A percentile compares a stretch with the other conserved stretches of the same genome.
These are phyloP conservation scores for Oidiodendron maius DNA, from an alignment of 495 filamentous ascomycete species.

Conservation along the genomic window DNA sequence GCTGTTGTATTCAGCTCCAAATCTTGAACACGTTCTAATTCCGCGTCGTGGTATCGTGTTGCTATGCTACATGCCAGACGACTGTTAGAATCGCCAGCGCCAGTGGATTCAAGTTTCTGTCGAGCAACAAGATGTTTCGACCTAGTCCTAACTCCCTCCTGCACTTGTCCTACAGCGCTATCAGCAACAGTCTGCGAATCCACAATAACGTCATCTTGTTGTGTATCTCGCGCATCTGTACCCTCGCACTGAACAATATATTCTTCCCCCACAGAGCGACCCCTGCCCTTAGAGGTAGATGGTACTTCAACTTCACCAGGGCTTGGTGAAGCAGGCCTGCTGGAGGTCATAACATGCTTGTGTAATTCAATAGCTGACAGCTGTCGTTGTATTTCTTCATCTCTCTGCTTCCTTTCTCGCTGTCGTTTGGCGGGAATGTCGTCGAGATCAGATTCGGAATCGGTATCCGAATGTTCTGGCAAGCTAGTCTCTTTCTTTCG, in stretches of 20 bases:
- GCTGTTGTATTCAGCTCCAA: neutral
- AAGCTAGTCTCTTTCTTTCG: slow-evolving; percentile 3
- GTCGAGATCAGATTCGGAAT: slow-evolving; percentile 9
- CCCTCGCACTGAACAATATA: slow-evolving; percentile 15
- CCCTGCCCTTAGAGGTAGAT: slow-evolving; percentile 8
- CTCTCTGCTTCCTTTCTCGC: neutral
- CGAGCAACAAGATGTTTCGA: neutral
- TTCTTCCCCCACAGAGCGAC: slow-evolving; percentile 10
- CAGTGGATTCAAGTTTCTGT: neutral
- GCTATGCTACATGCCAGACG: neutral
- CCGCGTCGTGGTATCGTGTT: neutral
- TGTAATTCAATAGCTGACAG: slow-evolving; percentile 5
- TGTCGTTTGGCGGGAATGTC: neutral
- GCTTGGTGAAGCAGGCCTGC: slow-evolving; percentile 1
- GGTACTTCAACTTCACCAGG: slow-evolving; percentile 15
- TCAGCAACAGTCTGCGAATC: slow-evolving; percentile 14
- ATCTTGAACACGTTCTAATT: neutral
- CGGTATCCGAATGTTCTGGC: slow-evolving; percentile 3
- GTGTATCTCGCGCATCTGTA: slow-evolving; percentile 13
- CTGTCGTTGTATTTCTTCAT: slow-evolving; percentile 8
- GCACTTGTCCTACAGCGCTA: neutral
- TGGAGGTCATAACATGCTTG: neutral
- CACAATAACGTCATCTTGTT: slow-evolving; percentile 16
- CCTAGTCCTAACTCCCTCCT: neutral
- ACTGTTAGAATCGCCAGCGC: neutral